These are phyloP conservation scores for Mallotus repandus DNA, from an alignment of 441 rosid genomes.

Conservation along the genomic window DNA sequence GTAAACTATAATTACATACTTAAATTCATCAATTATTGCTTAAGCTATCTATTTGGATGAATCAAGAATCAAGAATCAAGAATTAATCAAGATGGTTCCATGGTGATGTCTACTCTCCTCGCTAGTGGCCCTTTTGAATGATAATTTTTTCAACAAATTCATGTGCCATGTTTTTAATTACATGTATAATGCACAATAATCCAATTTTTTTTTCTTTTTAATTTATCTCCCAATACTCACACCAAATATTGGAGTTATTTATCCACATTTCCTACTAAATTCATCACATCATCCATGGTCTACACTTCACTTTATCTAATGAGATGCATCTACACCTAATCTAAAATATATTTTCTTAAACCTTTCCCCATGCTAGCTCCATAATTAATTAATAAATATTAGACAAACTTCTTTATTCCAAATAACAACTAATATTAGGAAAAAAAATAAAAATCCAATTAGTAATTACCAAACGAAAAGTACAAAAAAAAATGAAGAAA, in stretches of 20 bases:
- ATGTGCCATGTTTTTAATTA: conserved; percentile 27
- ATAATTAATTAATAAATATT: background rate
- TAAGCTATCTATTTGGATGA: background rate
- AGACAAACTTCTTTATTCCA: background rate
- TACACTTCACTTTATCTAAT: background rate
- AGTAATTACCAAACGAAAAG: conserved; percentile 7
- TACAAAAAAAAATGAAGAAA: background rate
- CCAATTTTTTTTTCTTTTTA: background rate
- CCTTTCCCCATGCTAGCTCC: background rate
- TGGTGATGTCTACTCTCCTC: background rate
- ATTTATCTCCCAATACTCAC: background rate
- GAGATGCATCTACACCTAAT: conserved; percentile 10
- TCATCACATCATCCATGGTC: background rate
- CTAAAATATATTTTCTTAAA: background rate
- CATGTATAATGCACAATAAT: conserved; percentile 12
- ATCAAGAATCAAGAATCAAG: background rate
- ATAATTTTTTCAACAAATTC: conserved; percentile 26
- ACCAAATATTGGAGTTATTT: background rate
- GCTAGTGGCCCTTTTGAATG: conserved; percentile 4
- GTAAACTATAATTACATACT: background rate
- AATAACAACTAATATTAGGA: conserved; percentile 10
- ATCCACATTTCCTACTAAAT: background rate
- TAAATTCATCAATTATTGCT: background rate
- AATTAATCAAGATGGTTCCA: background rate
- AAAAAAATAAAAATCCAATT: background rate